Conservation (phyloP, 2,329 filamentous ascomycete species). For the Penicillium paneum region DNA sequence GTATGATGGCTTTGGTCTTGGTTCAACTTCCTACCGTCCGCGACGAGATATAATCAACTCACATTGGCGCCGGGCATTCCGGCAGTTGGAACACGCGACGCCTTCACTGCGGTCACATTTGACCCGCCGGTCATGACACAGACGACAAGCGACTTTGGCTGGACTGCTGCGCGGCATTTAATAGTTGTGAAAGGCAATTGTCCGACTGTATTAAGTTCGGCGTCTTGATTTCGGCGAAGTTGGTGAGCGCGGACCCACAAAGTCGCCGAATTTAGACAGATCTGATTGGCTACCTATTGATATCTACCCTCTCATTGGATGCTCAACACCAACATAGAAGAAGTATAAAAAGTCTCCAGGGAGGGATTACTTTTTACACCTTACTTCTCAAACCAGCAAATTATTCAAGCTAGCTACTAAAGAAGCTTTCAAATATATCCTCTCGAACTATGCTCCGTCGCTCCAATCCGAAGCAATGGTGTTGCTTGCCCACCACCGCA, state of each 20-base stretch:
- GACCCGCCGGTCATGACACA: constrained; percentile 18
- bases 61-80: constrained; percentile 4
- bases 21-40: constrained; percentile 18
- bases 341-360: not conserved
- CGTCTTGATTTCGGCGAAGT: constrained; percentile 8
- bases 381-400: not conserved
- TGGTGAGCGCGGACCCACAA: not conserved
- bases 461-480: not conserved
- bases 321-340: not conserved
- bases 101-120: constrained; percentile 16
- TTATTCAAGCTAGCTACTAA: not conserved
- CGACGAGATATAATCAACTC: constrained; percentile 16
- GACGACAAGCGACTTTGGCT: constrained; percentile 13
- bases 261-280: constrained; percentile 3
- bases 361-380: not conserved
- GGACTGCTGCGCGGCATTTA: constrained; percentile 7
- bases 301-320: not conserved
- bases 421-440: not conserved
- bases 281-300: not conserved
- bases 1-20: not conserved
- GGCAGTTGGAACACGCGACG: constrained; percentile 15
- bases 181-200: not conserved
- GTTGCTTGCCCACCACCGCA: not conserved
- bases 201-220: constrained; percentile 1
- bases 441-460: not conserved